These are phyloP conservation scores for Peronospora farinosa DNA, from an alignment of 352 stramenopile genomes.

Conservation along the genomic window DNA sequence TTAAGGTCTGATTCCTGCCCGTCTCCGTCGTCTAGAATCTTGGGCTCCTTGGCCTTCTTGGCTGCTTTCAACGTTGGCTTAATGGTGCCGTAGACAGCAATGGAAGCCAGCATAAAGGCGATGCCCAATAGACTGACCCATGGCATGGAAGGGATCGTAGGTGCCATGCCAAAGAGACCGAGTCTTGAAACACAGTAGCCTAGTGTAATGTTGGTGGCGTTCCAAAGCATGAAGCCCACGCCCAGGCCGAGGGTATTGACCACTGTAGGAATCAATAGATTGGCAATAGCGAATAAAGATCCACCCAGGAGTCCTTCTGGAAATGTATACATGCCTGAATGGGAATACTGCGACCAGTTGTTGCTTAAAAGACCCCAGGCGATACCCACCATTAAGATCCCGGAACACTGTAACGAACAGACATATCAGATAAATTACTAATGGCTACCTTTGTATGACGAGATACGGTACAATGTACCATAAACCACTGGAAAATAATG, in stretches of 20 bases:
- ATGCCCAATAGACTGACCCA: slow-evolving; percentile 60
- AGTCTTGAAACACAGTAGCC: slow-evolving; percentile 74
- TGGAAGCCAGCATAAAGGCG: slow-evolving; percentile 70
- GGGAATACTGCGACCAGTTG: slow-evolving; percentile 68
- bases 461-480: slow-evolving; percentile 32
- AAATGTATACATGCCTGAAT: slow-evolving; percentile 75
- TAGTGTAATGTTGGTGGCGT: slow-evolving; percentile 78
- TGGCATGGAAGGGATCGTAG: slow-evolving; percentile 55
- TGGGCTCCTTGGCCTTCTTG: slow-evolving; percentile 15
- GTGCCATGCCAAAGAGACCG: slow-evolving; percentile 58
- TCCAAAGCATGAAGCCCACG: slow-evolving; percentile 85
- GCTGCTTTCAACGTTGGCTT: slow-evolving; percentile 47
- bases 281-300: slow-evolving; percentile 70
- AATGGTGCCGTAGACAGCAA: slow-evolving; percentile 74
- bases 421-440: slow-evolving; percentile 7
- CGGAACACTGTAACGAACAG: slow-evolving; percentile 50
- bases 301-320: slow-evolving; percentile 70
- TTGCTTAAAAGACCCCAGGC: slow-evolving; percentile 73
- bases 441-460: slow-evolving; percentile 7
- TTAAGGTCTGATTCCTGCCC: slow-evolving; percentile 1
- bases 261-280: slow-evolving; percentile 78
- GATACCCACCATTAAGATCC: slow-evolving; percentile 76
- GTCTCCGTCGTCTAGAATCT: slow-evolving; percentile 2
- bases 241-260: slow-evolving; percentile 77
- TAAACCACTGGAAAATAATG: slow-evolving; percentile 88